Evolutionary conservation across 805 yeast genomes (phyloP).

Genomic region (Spathaspora girioi): DNA sequence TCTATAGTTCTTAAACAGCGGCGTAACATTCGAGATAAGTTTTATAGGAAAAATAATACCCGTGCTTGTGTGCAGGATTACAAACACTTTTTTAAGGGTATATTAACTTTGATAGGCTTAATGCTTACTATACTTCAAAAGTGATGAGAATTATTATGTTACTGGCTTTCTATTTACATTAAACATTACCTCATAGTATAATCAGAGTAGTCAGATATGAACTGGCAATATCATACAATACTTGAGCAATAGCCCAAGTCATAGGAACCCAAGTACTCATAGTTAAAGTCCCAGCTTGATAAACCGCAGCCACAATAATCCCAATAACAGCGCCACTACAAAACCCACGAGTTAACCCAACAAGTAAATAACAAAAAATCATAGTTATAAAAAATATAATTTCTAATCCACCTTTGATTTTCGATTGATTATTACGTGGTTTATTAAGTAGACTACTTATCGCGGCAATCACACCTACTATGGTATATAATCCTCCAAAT

Average conservation of each 20-base stretch:
- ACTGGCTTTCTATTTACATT: not conserved
- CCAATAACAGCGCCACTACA: slow-evolving; percentile 77
- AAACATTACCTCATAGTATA: slow-evolving; percentile 12
- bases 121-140: not conserved
- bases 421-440: slow-evolving; percentile 14
- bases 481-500: slow-evolving; percentile 56
- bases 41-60: not conserved
- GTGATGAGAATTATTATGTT: not conserved
- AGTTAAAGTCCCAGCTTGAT: slow-evolving; percentile 73
- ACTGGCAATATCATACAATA: slow-evolving; percentile 62
- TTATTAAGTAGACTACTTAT: slow-evolving; percentile 19
- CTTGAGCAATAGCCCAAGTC: slow-evolving; percentile 68
- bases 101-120: not conserved
- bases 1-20: not conserved
- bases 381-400: not conserved
- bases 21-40: not conserved
- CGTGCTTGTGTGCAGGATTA: not conserved
- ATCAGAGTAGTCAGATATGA: slow-evolving; percentile 53
- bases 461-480: slow-evolving; percentile 61
- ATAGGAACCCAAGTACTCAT: slow-evolving; percentile 97
- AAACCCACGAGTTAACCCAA: slow-evolving; percentile 65
- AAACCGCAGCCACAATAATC: slow-evolving; percentile 67
- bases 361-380: slow-evolving; percentile 27
- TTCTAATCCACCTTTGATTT: slow-evolving; percentile 1
- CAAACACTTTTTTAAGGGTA: not conserved